Evolutionary conservation across 176 grass and related monocot species (phyloP), one percentile per base, ranked within the genome.

Genomic region (Oryza punctata): DNA sequence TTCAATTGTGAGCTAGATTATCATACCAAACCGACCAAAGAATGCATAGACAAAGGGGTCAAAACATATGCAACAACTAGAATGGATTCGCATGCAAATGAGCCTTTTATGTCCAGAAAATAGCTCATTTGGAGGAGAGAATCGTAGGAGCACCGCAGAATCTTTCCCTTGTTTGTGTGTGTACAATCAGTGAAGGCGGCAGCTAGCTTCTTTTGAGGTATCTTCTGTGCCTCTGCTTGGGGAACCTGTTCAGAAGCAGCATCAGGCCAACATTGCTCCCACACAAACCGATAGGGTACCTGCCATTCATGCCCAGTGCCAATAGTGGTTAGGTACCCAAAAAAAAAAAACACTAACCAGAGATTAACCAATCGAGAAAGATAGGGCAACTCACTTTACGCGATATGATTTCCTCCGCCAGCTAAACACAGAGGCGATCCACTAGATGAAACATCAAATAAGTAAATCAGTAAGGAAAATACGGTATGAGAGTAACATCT

Each of bases 221-320:
- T 90, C 79, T 94, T 61, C 65, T 77, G 63, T 84, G 75, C 61
- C 83, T 94, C 33, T 77, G 68, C 60, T 79, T 69, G 37, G 85
- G 76, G 73, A 82, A 88, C 63, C 85, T 91, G 63, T 98, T 83
- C 25, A 95, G 87, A 21, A 98, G 61, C 82, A 98, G 80, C 78
- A 94, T 85, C 70, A 98, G 79, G 65, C 96, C 96, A 0, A 90
- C 82, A 85, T 90, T 91, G 86, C 73, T 87, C 63, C 81, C 77
- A 43, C 87, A 93, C 78, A 90, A 28, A 43, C 93, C 91, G 6
- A 95, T 87, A 6, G 91, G 82, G 27, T 95, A 92, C 89, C 96
- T 98, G 77, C 44, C 52, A 86, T 76, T 71, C 9, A 79, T 21
- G 18, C n/a, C 27, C 27, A 38, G 37, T 38, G 37, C 37, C 37